Conservation (phyloP, 495 filamentous ascomycete genomes). For the Daldinia bambusicola region DNA sequence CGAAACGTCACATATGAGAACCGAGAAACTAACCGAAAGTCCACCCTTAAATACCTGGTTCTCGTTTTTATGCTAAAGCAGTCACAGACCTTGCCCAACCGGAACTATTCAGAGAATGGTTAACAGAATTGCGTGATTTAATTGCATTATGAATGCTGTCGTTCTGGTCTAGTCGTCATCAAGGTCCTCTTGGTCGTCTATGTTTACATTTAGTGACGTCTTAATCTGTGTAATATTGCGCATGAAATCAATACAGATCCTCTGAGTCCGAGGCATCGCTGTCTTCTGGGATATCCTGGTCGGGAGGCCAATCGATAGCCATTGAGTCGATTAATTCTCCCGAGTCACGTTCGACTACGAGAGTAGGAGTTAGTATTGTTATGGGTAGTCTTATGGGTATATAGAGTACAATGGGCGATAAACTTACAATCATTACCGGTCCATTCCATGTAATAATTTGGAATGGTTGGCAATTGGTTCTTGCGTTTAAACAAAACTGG, state of each 20-base stretch:
- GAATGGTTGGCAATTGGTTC: not conserved
- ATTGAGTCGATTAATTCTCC: slow-evolving; percentile 19
- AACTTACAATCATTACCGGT: slow-evolving; percentile 30
- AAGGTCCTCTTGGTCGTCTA: not conserved
- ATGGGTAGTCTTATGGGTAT: not conserved
- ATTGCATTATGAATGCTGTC: not conserved
- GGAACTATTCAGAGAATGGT: not conserved
- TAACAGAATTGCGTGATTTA: not conserved
- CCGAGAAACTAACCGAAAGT: not conserved
- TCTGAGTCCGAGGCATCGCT: not conserved
- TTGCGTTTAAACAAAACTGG: slow-evolving; percentile 9
- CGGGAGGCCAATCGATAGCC: slow-evolving; percentile 12
- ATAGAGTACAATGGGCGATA: not conserved
- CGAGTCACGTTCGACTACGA: slow-evolving; percentile 19
- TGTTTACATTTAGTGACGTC: not conserved
- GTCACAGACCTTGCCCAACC: not conserved
- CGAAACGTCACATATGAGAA: not conserved
- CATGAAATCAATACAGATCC: not conserved
- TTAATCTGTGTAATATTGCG: not conserved
- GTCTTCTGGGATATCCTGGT: slow-evolving; percentile 4
- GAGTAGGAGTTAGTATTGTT: not conserved
- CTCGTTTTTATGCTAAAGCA: not conserved
- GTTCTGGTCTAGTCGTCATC: not conserved
- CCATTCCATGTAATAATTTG: not conserved
- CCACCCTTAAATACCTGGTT: not conserved